Evolutionary conservation across 2,329 filamentous ascomycete species (phyloP), one percentile per base, ranked within the genome.

Genomic region (Stagonosporopsis cucurbitacearum): DNA sequence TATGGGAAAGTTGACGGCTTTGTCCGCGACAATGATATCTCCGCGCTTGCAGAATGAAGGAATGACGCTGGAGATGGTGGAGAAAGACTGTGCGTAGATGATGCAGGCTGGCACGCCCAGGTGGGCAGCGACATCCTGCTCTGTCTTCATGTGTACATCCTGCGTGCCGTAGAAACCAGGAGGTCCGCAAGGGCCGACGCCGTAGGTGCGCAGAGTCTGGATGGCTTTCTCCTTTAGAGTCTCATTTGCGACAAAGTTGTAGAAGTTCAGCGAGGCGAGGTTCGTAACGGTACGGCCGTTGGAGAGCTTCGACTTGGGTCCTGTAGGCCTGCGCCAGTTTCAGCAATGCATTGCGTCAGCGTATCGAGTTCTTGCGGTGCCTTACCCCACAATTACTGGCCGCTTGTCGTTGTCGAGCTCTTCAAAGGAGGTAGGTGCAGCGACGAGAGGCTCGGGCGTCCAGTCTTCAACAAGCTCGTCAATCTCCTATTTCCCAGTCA

Each of bases 111-210:
- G 87, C 1, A 91, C 91, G 22, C 95, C 95, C 23, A 99, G 79
- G 73, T 94, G 96, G 9, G 90, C 85, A 22, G 95, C 92, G 70
- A 99, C 93, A 74, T 98, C 94, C 53, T 91, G 86, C 78, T 99
- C 95, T 15, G 92, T 92, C 81, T 96, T 95, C 86, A 97, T 94
- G 77, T 99, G 95, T 41, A 98, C 93, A 77, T 99, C 95, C 75
- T 98, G 94, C 28, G 92, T 99, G 63, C 93, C 95, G 79, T 99
- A 99, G 80, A 99, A 99, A 62, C 96, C 93, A 6, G 95, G 95
- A 17, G 95, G 95, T 19, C 95, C 95, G 74, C 95, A 99, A 54
- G 95, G 94, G 8, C 95, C 96, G 36, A 99, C 96, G 53, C 95
- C 95, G 69, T 99, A 99, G 19, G 91, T 96, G 57, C 94, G 90